Percentiles rank a stretch among this genome's conserved stretches.
Conservation (phyloP, 2,329 filamentous ascomycete species). For the Arthrinium phaeospermum region DNA sequence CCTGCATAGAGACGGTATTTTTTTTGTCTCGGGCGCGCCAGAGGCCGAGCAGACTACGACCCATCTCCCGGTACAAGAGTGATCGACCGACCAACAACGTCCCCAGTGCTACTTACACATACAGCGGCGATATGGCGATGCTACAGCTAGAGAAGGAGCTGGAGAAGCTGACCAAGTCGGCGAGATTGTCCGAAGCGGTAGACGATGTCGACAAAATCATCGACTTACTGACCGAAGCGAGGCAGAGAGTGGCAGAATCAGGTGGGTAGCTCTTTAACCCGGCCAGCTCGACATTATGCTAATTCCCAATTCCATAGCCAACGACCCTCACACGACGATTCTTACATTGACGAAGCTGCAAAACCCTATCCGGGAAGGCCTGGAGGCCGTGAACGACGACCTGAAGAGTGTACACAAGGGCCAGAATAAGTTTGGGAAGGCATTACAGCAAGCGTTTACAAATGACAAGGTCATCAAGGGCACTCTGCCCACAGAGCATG, state of each 20-base stretch:
- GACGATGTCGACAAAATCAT: slow-evolving; percentile 85
- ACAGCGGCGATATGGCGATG: slow-evolving; percentile 48
- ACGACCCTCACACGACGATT: slow-evolving; percentile 73
- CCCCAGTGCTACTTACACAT: neutral
- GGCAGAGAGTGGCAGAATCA: slow-evolving; percentile 70
- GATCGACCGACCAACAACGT: neutral
- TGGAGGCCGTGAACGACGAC: slow-evolving; percentile 81
- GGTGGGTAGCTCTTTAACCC: slow-evolving; percentile 53
- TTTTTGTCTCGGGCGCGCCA: neutral
- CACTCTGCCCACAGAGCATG: slow-evolving; percentile 77
- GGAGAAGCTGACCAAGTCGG: slow-evolving; percentile 70
- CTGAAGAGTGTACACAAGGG: slow-evolving; percentile 83
- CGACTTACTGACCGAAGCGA: slow-evolving; percentile 73
- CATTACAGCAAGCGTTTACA: slow-evolving; percentile 80
- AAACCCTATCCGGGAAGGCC: slow-evolving; percentile 79
- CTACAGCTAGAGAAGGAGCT: slow-evolving; percentile 73
- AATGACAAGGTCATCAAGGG: slow-evolving; percentile 73
- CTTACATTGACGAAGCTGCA: slow-evolving; percentile 84
- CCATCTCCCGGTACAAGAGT: neutral
- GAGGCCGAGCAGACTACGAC: neutral
- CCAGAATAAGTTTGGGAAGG: slow-evolving; percentile 83
- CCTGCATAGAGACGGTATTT: slow-evolving; percentile 5
- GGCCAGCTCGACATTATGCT: slow-evolving; percentile 21
- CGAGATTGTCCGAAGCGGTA: slow-evolving; percentile 73
- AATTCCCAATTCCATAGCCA: slow-evolving; percentile 33